Conservation (phyloP, 805 yeast species). For the Debaryomyces castellii region DNA sequence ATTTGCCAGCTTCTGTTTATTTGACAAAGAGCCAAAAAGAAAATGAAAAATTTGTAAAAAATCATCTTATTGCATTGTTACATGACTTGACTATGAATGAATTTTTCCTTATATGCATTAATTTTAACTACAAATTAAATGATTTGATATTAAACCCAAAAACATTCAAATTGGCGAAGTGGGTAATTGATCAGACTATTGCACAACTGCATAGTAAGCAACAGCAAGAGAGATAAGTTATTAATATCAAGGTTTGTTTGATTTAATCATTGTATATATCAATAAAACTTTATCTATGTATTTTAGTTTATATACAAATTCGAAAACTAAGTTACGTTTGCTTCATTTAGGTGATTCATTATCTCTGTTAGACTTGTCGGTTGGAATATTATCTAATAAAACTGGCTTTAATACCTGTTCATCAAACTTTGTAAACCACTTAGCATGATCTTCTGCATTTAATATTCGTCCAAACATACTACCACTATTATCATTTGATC, state of each 20-base stretch:
- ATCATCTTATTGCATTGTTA: slow-evolving; percentile 50
- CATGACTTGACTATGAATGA: slow-evolving; percentile 66
- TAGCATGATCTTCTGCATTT: slow-evolving; percentile 70
- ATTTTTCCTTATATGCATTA: slow-evolving; percentile 62
- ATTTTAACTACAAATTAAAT: slow-evolving; percentile 61
- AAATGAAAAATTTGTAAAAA: slow-evolving; percentile 12
- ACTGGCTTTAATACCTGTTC: slow-evolving; percentile 93
- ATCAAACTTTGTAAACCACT: slow-evolving; percentile 92
- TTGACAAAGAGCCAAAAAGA: slow-evolving; percentile 28
- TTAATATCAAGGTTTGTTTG: neutral
- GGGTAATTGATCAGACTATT: slow-evolving; percentile 67
- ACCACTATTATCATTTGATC: slow-evolving; percentile 3
- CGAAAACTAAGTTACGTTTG: neutral
- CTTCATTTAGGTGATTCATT: slow-evolving; percentile 1
- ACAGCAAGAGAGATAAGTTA: slow-evolving; percentile 1
- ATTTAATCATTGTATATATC: neutral
- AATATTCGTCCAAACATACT: slow-evolving; percentile 43
- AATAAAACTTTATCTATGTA: neutral
- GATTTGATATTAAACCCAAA: slow-evolving; percentile 63
- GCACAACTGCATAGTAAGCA: slow-evolving; percentile 35
- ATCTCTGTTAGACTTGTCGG: slow-evolving; percentile 4
- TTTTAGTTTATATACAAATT: neutral
- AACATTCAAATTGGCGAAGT: slow-evolving; percentile 66
- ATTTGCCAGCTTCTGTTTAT: slow-evolving; percentile 46
- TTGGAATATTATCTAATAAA: slow-evolving; percentile 61